Base-by-base conservation (phyloP, 1,284 basidiomycete species). In the Boletus semigastroideus region DNA sequence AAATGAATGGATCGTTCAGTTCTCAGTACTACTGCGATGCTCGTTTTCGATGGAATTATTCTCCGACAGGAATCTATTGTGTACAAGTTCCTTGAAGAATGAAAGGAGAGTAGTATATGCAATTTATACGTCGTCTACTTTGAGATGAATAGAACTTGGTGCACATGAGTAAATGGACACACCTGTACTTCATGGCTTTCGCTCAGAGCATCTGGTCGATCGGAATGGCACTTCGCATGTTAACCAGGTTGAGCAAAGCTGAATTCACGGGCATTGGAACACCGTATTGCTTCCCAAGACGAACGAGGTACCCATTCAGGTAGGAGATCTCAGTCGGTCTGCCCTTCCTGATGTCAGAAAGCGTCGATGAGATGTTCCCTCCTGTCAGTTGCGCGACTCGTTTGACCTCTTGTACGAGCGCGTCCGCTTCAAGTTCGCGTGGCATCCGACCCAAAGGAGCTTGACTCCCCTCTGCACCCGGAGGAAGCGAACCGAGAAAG, bases 281-380 rank as follows among this genome's bases (percentile, higher is more conserved):
- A 5, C 74, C 72, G 59, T 89, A 80, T 39, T 76, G 72, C 42
- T 72, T 61, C 9, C 90, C 95, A 7, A 95, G 72, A 11, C 74
- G 72, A 22, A 84, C 65, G 43, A 99, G 70, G 68, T 95, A 92
- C 8, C 96, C 95, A 60, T 94, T 96, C 66, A 98, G 80, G 63
- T 78, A 94, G 22, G 90, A 83, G 36, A 95, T 79, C 72, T 95
- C 92, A 0, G 92, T 93, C 22, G 64, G 52, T 49, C 72, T 74
- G 33, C 84, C 83, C 43, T 71, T 69, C 55, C 77, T 76, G 34
- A 93, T 69, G 61, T 94, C 91, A 16, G 73, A 66, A 16, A 91
- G 74, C 84, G 92, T 94, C n/a, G 86, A 89, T 10, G 89, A 91
- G 41, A 82, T 78, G 63, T 93, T 92, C 13, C 72, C 69, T 41